Percentiles rank a stretch among this genome's conserved stretches.
Conservation (phyloP, 805 yeast genomes). For the Cyberlindnera bimundalis region DNA sequence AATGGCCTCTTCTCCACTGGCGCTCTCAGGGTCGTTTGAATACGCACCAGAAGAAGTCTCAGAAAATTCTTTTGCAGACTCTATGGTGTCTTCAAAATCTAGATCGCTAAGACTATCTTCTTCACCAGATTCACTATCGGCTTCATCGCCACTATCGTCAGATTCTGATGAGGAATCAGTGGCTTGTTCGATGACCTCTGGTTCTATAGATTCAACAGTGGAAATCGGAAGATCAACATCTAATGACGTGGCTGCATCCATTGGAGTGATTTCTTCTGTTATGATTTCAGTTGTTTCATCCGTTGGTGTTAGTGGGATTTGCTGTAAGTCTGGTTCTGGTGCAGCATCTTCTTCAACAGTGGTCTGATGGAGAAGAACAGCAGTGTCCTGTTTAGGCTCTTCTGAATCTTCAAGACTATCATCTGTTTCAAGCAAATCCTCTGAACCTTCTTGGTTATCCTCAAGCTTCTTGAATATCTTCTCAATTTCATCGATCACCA, state of each 20-base stretch:
- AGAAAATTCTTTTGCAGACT: background rate
- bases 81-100: background rate
- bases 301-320: slow-evolving; percentile 6
- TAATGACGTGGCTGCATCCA: background rate
- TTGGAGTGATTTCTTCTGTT: slow-evolving; percentile 5
- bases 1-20: no score
- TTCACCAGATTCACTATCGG: slow-evolving; percentile 6
- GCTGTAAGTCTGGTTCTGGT: slow-evolving; percentile 6
- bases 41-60: background rate
- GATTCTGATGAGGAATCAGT: background rate
- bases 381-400: background rate
- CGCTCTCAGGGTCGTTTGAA: no score
- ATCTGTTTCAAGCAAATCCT: background rate
- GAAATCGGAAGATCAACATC: background rate
- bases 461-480: slow-evolving; percentile 1
- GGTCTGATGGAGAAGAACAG: background rate
- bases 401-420: background rate
- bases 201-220: background rate
- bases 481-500: slow-evolving; percentile 4
- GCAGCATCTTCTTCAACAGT: slow-evolving; percentile 1
- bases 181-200: background rate
- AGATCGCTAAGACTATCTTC: background rate
- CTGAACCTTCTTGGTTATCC: no score
- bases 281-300: background rate
- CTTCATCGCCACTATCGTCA: slow-evolving; percentile 11